Percentiles rank a stretch among this genome's conserved stretches.
Evolutionary conservation across 345 rosid genomes (phyloP).

Genomic region (Gossypioides kirkii): DNA sequence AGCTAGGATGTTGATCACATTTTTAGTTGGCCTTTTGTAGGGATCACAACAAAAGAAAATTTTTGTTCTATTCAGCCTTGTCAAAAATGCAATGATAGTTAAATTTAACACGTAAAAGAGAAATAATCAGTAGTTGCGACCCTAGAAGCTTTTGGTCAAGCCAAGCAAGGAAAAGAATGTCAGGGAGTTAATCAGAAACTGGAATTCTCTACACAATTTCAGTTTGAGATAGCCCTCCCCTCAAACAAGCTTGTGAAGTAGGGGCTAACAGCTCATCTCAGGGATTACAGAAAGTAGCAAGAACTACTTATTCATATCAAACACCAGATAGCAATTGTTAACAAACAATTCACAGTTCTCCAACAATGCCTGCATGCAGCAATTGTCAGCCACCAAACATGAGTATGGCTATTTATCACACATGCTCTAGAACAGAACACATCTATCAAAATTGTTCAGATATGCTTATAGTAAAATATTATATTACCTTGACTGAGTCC

Average conservation of each 20-base stretch:
- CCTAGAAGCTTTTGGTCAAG: neutral
- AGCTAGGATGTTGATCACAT: neutral
- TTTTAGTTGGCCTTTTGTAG: too few relatives aligned
- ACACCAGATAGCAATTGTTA: neutral
- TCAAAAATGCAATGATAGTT: neutral
- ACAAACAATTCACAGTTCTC: neutral
- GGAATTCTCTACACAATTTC: neutral
- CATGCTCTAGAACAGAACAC: neutral
- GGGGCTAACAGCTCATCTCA: too few relatives aligned
- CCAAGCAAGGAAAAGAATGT: neutral
- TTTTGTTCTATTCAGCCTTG: too few relatives aligned
- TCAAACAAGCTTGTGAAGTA: neutral
- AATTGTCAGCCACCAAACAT: neutral
- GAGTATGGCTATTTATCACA: neutral
- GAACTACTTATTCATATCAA: neutral
- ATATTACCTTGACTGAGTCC: slow-evolving; percentile 72
- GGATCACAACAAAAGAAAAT: too few relatives aligned
- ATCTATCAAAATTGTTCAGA: neutral
- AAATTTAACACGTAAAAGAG: neutral
- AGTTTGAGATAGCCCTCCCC: neutral
- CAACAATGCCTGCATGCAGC: neutral
- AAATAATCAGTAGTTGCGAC: neutral
- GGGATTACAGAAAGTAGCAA: too few relatives aligned
- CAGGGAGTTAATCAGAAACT: neutral
- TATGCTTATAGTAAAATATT: neutral